Base-by-base conservation (phyloP, 306 rosid species). In the Acacia acuminata region DNA sequence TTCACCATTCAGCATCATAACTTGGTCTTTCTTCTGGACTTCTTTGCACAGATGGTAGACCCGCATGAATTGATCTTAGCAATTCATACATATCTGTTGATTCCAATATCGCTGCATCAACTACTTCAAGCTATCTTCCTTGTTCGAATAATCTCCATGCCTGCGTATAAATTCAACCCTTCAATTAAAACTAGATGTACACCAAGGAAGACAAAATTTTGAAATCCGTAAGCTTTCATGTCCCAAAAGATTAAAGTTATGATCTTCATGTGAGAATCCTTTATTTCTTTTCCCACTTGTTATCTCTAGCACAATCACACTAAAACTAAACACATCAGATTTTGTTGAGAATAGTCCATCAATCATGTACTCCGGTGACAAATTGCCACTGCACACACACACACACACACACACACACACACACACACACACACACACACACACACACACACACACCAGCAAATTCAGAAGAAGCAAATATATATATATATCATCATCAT, bases 1-100 rank as follows among this genome's bases (percentile, higher is more conserved):
- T 55, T 86, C 82, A 51, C 85, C 80, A 4, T 84, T 79, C 50
- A 88, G 74, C 89, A 87, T 87, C 66, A 82, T 45, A 76, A 89
- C 70, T 84, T 15, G 40, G 51, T 45, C 50, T 45, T 45, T 10
- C 16, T 12, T 45, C 50, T 45, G 17, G 51, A 45, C 51, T 45
- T 45, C 51, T 45, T 45, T 45, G 51, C 16, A 45, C 51, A 45
- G 17, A 45, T 12, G 12, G 51, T 2, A 45, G 51, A 45, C 51
- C 51, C 51, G 12, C 51, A 45, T 45, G 16, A 45, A 45, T 45
- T 45, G 16, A 45, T 45, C 51, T 45, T 45, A 3, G 4, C 51
- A 45, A 45, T 45, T 45, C 51, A 13, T 3, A 12, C 51, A 12
- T 45, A 45, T 45, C 51, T 45, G 3, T 45, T 45, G 51, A 10